Base-by-base conservation (phyloP, 2,329 filamentous ascomycete genomes). In the Talaromyces sp. region DNA sequence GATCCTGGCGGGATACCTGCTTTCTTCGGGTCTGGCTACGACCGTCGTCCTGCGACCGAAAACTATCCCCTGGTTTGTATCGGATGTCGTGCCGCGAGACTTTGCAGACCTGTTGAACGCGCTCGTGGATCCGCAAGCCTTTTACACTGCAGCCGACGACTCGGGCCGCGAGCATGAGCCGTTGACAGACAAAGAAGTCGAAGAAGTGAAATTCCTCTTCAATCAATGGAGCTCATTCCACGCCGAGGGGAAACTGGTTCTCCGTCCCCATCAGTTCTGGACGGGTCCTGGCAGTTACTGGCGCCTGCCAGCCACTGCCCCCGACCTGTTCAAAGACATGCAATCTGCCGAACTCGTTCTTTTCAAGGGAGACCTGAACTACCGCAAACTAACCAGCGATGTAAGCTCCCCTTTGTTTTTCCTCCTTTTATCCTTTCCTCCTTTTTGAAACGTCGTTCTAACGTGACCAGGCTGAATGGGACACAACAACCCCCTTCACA, bases 341-440 rank as follows among this genome's bases (percentile, higher is more conserved):
- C 88, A 92, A 79, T 78, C 86, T 63, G 90, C 89, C 65, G 90
- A 96, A 73, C 81, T 99, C 19, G 91, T 96, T 13, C 86, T 99
- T 59, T 98, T 98, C 81, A 99, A 99, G 81, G 95, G 95, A 2
- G 95, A 99, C 72, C 74, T 99, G 67, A 99, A 99, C 78, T 99
- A 98, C 76, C 83, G 95, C 63, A 99, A 99, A 76, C 76, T 99
- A 66, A 92, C 89, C 31, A 89, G 86, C 55, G 95, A 99, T 81
- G 91, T 93, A 78, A 80, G 88, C 80, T 21, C 6, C 9, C 11
- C 17, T 21, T 24, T 5, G 8, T 11, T 6, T 6, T 8, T 24
- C 19, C 3, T 6, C 24, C 9, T 9, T 11, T 10, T n/a, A n/a
- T n/a, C n/a, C n/a, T n/a, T 1, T 17, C 35, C n/a, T 21, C 19